These are phyloP conservation scores for Sanguinoderma infundibulare DNA, from an alignment of 1,284 basidiomycete species.

Conservation along the genomic window DNA sequence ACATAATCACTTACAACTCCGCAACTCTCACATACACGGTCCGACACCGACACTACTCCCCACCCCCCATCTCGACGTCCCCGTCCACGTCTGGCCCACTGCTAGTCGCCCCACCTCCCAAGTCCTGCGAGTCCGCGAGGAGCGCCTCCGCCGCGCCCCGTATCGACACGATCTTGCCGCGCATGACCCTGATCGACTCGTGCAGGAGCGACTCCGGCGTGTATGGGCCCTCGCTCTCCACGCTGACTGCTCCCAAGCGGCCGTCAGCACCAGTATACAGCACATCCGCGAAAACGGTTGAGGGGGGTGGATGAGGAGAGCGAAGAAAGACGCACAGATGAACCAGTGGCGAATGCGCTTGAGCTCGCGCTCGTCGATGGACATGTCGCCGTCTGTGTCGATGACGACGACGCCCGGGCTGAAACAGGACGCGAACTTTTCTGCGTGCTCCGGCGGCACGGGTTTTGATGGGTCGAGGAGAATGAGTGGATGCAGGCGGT, in stretches of 20 bases:
- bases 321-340: constrained; percentile 72
- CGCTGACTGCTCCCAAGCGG: constrained; percentile 62
- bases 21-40: too few relatives aligned
- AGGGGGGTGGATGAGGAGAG: too few relatives aligned
- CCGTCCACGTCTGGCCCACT: constrained; percentile 29
- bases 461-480: constrained; percentile 73
- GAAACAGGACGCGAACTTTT: constrained; percentile 90
- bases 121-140: constrained; percentile 36
- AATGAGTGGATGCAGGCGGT: constrained; percentile 91
- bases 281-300: too few relatives aligned
- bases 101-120: constrained; percentile 3
- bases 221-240: constrained; percentile 92
- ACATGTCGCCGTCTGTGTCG: constrained; percentile 40
- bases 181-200: constrained; percentile 84
- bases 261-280: too few relatives aligned
- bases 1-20: too few relatives aligned
- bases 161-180: constrained; percentile 75
- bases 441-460: constrained; percentile 62
- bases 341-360: constrained; percentile 92
- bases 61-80: constrained; percentile 47
- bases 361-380: constrained; percentile 71
- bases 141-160: constrained; percentile 62
- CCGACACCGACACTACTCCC: background rate
- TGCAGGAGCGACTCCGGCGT: constrained; percentile 84
- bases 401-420: constrained; percentile 87